Conservation (phyloP, 495 filamentous ascomycete species). For the Aspergillus nidulans region DNA sequence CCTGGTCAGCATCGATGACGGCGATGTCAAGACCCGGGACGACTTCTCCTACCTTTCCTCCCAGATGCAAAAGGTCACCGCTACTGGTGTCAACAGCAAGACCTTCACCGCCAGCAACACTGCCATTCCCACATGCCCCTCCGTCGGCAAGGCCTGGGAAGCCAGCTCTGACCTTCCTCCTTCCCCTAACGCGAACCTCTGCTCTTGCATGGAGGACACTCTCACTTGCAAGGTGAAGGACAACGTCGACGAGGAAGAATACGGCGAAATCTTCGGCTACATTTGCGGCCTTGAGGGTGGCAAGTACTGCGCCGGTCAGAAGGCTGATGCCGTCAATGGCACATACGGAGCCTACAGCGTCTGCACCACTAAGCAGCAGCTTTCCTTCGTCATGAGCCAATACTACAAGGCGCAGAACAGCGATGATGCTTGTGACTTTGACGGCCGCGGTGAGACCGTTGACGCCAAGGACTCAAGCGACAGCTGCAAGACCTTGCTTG, state of each 20-base stretch:
- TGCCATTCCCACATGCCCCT: conserved; percentile 68
- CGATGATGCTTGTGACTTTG: conserved; percentile 70
- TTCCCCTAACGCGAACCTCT: conserved; percentile 69
- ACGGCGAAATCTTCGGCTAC: conserved; percentile 63
- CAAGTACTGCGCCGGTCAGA: conserved; percentile 64
- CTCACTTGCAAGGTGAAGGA: conserved; percentile 65
- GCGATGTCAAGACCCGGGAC: conserved; percentile 52
- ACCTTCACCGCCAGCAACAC: conserved; percentile 69
- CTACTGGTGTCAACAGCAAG: conserved; percentile 57
- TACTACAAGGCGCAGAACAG: conserved; percentile 66
- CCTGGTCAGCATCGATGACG: conserved; percentile 61
- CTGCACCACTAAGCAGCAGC: conserved; percentile 72
- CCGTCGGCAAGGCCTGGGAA: conserved; percentile 58
- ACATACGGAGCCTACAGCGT: conserved; percentile 86
- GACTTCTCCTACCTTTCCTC: conserved; percentile 74
- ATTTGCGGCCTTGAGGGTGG: conserved; percentile 56
- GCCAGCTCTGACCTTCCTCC: conserved; percentile 76
- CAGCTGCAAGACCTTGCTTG: conserved; percentile 50
- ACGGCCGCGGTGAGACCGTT: conserved; percentile 54
- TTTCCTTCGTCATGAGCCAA: conserved; percentile 74
- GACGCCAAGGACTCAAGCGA: conserved; percentile 41
- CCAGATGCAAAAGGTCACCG: conserved; percentile 63
- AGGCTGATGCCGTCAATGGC: conserved; percentile 61
- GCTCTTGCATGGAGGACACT: conserved; percentile 76
- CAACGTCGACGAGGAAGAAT: conserved; percentile 49